These are phyloP conservation scores for Trametes coccinea DNA, from an alignment of 768 basidiomycete genomes.

Conservation along the genomic window DNA sequence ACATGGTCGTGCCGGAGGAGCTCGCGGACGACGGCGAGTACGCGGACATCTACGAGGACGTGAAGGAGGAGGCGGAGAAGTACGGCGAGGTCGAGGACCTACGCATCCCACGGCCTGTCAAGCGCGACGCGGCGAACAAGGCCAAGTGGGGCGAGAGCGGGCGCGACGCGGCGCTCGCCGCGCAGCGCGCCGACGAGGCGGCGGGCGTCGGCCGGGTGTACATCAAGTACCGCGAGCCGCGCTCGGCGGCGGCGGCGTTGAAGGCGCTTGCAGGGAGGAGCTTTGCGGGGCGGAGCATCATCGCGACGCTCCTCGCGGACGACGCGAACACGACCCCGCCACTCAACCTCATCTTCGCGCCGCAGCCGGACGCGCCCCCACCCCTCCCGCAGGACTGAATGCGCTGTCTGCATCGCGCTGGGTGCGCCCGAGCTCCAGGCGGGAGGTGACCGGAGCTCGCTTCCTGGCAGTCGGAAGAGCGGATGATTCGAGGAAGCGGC, in stretches of 20 bases:
- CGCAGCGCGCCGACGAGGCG: constrained; percentile 78
- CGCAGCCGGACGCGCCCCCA: constrained; percentile 80
- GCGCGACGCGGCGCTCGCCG: constrained; percentile 61
- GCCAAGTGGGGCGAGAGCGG: constrained; percentile 70
- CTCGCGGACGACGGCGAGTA: constrained; percentile 90
- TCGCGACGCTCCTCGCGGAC: constrained; percentile 80
- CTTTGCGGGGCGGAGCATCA: constrained; percentile 84
- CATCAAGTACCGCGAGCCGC: constrained; percentile 74
- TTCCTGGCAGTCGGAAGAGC: background rate
- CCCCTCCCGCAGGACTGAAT: constrained; percentile 54
- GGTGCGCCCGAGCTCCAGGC: background rate
- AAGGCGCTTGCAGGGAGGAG: constrained; percentile 87
- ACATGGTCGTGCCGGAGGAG: constrained; percentile 97
- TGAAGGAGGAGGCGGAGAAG: constrained; percentile 84
- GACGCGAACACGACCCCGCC: constrained; percentile 86
- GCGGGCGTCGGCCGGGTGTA: constrained; percentile 95
- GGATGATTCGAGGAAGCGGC: background rate
- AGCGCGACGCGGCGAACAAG: constrained; percentile 61
- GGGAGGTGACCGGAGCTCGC: too few relatives aligned
- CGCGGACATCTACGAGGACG: constrained; percentile 90
- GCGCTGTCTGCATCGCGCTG: background rate
- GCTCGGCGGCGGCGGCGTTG: constrained; percentile 69
- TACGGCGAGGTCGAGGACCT: constrained; percentile 84
- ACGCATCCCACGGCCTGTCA: constrained; percentile 84
- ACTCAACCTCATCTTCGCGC: constrained; percentile 78